Base-by-base conservation (phyloP, 1,284 basidiomycete genomes). In the Phellinidium pouzarii region DNA sequence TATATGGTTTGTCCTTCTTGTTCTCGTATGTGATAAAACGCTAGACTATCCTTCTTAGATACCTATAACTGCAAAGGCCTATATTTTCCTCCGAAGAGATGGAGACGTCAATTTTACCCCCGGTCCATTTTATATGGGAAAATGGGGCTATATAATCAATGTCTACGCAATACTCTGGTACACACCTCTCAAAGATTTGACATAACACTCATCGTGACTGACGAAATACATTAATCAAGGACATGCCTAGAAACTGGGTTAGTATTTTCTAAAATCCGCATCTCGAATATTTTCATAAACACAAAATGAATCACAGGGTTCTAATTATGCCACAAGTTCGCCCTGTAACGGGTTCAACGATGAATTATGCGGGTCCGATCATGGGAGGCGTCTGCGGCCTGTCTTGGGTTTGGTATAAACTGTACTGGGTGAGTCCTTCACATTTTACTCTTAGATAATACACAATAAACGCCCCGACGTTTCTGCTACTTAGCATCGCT, bases 351-450 rank as follows among this genome's bases (percentile, higher is more conserved):
- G 56, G 57, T 6, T 38, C 37, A 11, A 61, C 60, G 22, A 61
- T 61, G 60, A 61, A 61, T 34, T 61, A 61, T 34, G 59, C 60
- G 9, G 59, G 59, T 8, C 59, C 59, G 4, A 60, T 60, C n/a
- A 59, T 60, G 50, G 58, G 42, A 11, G 50, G 44, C 14, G 53
- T 59, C 17, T 59, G 53, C 44, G 50, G 42, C 3, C 29, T 51
- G 29, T 59, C 59, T 6, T 59, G 59, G 55, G 46, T 60, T n/a
- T 60, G 59, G 59, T 60, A 58, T 48, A 57, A 53, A n/a, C 38
- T 59, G 44, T 56, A 58, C 37, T 59, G 58, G 56, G 58, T 59
- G 17, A 34, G 58, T 43, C n/a, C n/a, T n/a, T n/a, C n/a, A n/a
- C n/a, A n/a, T n/a, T n/a, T n/a, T n/a, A n/a, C n/a, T n/a, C n/a